Evolutionary conservation across 345 rosid genomes (phyloP).

Genomic region (Eucalyptus victrix): DNA sequence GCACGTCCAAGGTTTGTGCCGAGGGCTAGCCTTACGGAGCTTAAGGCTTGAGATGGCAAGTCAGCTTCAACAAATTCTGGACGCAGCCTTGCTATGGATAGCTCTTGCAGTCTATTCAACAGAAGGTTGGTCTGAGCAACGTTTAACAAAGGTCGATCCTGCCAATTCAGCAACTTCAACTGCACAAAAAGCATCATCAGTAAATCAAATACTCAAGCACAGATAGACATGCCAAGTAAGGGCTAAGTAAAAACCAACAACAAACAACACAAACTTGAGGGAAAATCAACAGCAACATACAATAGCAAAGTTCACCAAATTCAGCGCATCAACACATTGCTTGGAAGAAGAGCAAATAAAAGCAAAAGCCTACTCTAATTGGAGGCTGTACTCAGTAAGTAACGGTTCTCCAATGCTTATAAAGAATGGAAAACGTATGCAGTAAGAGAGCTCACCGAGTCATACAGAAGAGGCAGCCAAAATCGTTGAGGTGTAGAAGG

Average conservation of each 20-base stretch:
- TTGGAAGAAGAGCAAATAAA: not conserved
- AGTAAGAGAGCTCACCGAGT: constrained; percentile 44
- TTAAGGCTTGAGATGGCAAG: constrained; percentile 48
- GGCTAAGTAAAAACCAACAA: not conserved
- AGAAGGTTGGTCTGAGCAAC: constrained; percentile 59
- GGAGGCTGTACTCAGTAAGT: not conserved
- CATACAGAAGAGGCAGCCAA: constrained; percentile 85
- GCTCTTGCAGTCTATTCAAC: constrained; percentile 75
- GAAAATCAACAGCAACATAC: not conserved
- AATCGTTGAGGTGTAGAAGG: constrained; percentile 85
- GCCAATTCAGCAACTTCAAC: constrained; percentile 80
- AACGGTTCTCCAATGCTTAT: not conserved
- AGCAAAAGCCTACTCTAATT: not conserved
- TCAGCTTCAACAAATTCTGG: constrained; percentile 59
- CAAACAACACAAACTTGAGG: not conserved
- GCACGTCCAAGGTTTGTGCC: constrained; percentile 87
- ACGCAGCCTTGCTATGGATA: constrained; percentile 58
- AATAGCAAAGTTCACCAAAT: not conserved
- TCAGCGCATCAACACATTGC: not conserved
- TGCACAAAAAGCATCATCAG: constrained; percentile 3
- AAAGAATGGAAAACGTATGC: not conserved
- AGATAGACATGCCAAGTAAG: not conserved
- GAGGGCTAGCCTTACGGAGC: constrained; percentile 68
- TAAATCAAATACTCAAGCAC: not conserved
- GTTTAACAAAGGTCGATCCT: constrained; percentile 48